Evolutionary conservation across 495 filamentous ascomycete species (phyloP).

Genomic region (Immersiella caudata): DNA sequence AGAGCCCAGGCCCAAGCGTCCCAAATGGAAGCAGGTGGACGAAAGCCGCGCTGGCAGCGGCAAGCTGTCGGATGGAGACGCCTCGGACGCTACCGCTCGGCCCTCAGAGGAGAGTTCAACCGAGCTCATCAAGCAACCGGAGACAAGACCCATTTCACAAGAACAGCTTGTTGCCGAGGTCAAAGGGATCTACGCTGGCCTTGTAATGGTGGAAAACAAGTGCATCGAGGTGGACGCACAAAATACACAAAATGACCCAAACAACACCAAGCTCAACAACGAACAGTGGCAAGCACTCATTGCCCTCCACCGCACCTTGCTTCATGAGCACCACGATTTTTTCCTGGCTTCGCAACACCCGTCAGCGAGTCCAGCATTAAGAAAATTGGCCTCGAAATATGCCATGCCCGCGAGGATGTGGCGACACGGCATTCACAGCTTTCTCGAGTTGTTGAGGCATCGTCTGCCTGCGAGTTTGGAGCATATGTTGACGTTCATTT

Average conservation of each 20-base stretch:
- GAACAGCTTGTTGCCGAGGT: slow-evolving; percentile 67
- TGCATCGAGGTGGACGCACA: slow-evolving; percentile 69
- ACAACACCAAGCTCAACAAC: slow-evolving; percentile 76
- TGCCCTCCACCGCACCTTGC: no score
- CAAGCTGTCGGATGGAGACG: no score
- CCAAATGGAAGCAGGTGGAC: slow-evolving; percentile 9
- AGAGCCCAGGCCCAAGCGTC: no score
- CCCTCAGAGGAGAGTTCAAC: no score
- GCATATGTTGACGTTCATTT: slow-evolving; percentile 81
- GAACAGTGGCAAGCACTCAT: no score
- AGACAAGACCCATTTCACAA: slow-evolving; percentile 66
- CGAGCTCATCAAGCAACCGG: slow-evolving; percentile 45
- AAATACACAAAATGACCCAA: slow-evolving; percentile 41
- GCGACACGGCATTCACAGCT: slow-evolving; percentile 81
- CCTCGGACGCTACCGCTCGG: no score
- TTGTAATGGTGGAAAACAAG: slow-evolving; percentile 76
- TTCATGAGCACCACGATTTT: no score
- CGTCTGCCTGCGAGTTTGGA: slow-evolving; percentile 69
- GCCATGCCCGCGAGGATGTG: slow-evolving; percentile 86
- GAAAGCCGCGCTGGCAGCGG: no score
- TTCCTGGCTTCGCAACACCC: slow-evolving; percentile 79
- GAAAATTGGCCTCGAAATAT: slow-evolving; percentile 67
- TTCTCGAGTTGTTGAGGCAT: slow-evolving; percentile 73
- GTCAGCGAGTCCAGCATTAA: slow-evolving; percentile 61
- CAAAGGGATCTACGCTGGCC: no score